Base-by-base conservation (phyloP, 805 yeast genomes). In the Pichia scutulata region DNA sequence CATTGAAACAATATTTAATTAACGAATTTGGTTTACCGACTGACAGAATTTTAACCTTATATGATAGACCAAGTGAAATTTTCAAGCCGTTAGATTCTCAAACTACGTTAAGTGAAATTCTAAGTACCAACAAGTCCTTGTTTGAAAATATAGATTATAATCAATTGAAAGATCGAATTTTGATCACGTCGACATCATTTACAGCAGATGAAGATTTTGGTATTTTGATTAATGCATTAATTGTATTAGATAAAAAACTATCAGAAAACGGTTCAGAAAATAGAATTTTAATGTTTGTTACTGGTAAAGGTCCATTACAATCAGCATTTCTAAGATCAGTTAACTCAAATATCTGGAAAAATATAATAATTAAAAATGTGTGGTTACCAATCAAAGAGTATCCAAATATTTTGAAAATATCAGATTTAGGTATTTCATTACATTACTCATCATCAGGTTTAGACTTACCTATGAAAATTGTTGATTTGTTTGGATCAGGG, bases 401-500 rank as follows among this genome's bases (percentile, higher is more conserved):
- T 64, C 97, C 97, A 0, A 65, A 71, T 47, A 69, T 93, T 1
- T 64, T 93, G 28, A 82, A 82, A 2, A 69, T 81, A 3, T 92
- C 96, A 4, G 97, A 93, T 61, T 62, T 90, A 36, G 98, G 97
- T 2, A 75, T 93, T 1, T 92, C 98, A 1, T 70, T 93, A 54
- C 99, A 93, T 66, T 78, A 83, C 4, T 90, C 98, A 0, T 85
- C 95, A 43, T 86, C 96, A 43, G 99, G 99, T 0, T 74, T 86
- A 50, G 99, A 93, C 61, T 73, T 93, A 51, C 99, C 99, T 1
- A 93, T 93, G 99, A 93, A 93, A 66, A 86, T 93, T 36, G 84
- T 92, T 7, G 99, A 93, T 61, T 81, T 92, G 77, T 90, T 92
- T 71, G 99, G 99, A 0, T 86, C 93, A 55, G 98, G 98, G 0